These are phyloP conservation scores for Globisporangium cederbergense DNA, from an alignment of 352 stramenopile genomes.

Conservation along the genomic window DNA sequence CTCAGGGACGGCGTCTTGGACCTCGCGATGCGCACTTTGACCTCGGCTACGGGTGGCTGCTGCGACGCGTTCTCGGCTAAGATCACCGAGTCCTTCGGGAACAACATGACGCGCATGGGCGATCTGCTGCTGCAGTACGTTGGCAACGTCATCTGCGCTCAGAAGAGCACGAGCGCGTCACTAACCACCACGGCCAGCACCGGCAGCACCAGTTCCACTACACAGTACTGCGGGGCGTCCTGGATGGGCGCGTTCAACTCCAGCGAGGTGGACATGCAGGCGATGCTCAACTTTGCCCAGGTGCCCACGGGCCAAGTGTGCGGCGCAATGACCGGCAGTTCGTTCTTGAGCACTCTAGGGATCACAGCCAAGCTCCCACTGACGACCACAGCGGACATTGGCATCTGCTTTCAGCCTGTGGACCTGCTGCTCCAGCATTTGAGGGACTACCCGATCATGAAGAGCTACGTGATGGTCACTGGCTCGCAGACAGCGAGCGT, in stretches of 20 bases:
- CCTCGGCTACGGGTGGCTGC: constrained; percentile 20
- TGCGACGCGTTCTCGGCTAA: constrained; percentile 37
- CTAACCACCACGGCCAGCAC: not conserved
- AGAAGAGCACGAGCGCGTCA: constrained; percentile 18
- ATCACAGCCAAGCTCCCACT: constrained; percentile 26
- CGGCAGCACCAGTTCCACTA: not conserved
- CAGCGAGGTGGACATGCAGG: constrained; percentile 1
- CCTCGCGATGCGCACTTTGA: constrained; percentile 20
- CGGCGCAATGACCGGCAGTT: constrained; percentile 30
- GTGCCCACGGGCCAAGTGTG: constrained; percentile 51
- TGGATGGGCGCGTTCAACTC: constrained; percentile 24
- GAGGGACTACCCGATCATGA: constrained; percentile 28
- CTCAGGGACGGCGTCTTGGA: constrained; percentile 30
- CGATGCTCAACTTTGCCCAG: constrained; percentile 24
- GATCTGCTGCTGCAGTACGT: constrained; percentile 23
- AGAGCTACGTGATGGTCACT: constrained; percentile 10
- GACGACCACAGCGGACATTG: constrained; percentile 24
- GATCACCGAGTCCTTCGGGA: constrained; percentile 32
- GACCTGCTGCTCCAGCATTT: constrained; percentile 33
- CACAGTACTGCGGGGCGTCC: constrained; percentile 36
- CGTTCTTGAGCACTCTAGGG: constrained; percentile 35
- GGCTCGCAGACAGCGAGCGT: constrained; percentile 15
- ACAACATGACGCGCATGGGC: constrained; percentile 29
- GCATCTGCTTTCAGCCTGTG: constrained; percentile 43
- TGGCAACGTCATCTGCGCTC: constrained; percentile 28